Conservation (phyloP, 106 monocot genomes). For the Triglochin maritima region DNA sequence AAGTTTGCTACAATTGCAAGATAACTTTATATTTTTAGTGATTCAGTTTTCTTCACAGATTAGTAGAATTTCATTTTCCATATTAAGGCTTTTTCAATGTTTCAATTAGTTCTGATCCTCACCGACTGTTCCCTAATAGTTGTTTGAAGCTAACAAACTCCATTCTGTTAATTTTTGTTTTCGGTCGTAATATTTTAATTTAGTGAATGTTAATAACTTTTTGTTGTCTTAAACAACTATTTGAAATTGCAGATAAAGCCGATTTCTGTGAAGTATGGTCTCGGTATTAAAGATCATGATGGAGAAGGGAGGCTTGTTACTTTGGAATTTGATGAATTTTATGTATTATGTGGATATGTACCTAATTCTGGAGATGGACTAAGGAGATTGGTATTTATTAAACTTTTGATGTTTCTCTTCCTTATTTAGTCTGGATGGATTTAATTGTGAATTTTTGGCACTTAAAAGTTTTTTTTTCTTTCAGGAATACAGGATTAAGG, state of each 20-base stretch:
- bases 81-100: too few species aligned
- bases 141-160: too few species aligned
- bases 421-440: neutral
- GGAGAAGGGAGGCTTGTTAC: slow-evolving; percentile 26
- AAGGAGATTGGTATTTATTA: slow-evolving; percentile 61
- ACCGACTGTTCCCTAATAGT: too few species aligned
- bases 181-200: too few species aligned
- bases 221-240: too few species aligned
- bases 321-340: slow-evolving; percentile 24
- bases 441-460: neutral
- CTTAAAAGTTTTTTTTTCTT: neutral
- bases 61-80: too few species aligned
- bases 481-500: slow-evolving; percentile 68
- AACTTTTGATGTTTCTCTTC: neutral
- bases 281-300: slow-evolving; percentile 24
- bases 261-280: slow-evolving; percentile 74
- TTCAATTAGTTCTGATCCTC: too few species aligned
- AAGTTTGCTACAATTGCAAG: too few species aligned
- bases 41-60: too few species aligned
- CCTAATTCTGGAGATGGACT: slow-evolving; percentile 71
- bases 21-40: too few species aligned
- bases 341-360: slow-evolving; percentile 19
- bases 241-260: slow-evolving; percentile 54
- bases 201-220: too few species aligned
- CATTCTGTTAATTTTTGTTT: too few species aligned